phyloP scores from a whole-genome alignment of 768 basidiomycete species.

The Pulveroboletus frians region DNA sequence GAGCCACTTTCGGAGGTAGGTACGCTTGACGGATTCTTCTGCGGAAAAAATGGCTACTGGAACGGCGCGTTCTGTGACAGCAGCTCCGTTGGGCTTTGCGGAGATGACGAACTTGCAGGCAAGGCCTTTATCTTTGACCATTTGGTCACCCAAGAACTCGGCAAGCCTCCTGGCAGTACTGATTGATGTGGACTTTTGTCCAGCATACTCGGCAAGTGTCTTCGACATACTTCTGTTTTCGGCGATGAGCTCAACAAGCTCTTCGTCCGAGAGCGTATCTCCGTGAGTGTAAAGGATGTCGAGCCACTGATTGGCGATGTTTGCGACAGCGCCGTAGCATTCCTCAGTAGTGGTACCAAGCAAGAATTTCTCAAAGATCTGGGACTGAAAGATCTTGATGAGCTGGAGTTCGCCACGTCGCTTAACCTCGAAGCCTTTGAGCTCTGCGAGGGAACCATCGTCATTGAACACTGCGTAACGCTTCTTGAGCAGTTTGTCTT shows the following conservation, averaged over 20 bases:
- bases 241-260: constrained; percentile 95
- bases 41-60: constrained; percentile 98
- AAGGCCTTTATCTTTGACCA: constrained; percentile 99
- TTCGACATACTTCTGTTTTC: constrained; percentile 98
- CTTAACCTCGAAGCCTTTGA: constrained; percentile 99
- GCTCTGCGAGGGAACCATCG: constrained; percentile 93
- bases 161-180: constrained; percentile 92
- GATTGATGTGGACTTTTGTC: constrained; percentile 97
- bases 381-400: constrained; percentile 99
- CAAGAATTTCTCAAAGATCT: constrained; percentile 96
- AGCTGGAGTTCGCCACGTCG: constrained; percentile 95
- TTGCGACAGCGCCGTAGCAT: constrained; percentile 91
- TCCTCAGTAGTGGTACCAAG: constrained; percentile 91
- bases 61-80: constrained; percentile 94
- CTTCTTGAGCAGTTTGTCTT: constrained; percentile 97
- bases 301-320: constrained; percentile 94
- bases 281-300: constrained; percentile 90
- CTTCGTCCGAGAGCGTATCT: constrained; percentile 80
- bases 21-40: constrained; percentile 83
- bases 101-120: constrained; percentile 99
- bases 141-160: constrained; percentile 94
- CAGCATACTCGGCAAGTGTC: constrained; percentile 92
- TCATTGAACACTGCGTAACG: constrained; percentile 99
- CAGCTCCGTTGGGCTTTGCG: constrained; percentile 83
- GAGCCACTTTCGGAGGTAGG: constrained; percentile 92